Evolutionary conservation across 306 rosid genomes (phyloP), one percentile per base, ranked within the genome.

Genomic region (Fagus sylvatica): DNA sequence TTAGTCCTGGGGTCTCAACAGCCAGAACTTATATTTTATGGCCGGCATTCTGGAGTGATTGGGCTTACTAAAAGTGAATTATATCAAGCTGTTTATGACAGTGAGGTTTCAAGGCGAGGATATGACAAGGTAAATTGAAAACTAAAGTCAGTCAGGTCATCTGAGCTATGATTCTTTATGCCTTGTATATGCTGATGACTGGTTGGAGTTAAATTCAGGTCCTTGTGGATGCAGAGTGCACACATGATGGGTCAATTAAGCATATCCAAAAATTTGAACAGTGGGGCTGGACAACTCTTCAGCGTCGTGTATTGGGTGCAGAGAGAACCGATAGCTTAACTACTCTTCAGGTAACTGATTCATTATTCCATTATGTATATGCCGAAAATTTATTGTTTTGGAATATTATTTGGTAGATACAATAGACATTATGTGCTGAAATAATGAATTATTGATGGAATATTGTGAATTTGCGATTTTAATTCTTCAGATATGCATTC

Each of bases 161-260:
- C 65, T 57, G 2, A 16, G 57, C 70, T 73, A 17, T 71, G 49
- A 56, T 67, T 81, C 41, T 56, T 51, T 74, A 40, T 39, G 67
- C 84, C 75, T 43, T 80, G 36, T 17, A 55, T 46, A 57, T 19
- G 39, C 57, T 74, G 15, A 65, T 76, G 37, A 75, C 49, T 53
- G 74, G 49, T 84, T 39, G 53, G 73, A 76, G 65, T 75, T 80
- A 69, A 60, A 62, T 80, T 51, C 87, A 95, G 98, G 93, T 93
- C 17, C 97, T 95, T 22, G 98, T 93, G 75, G 99, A 95, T 87
- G 99, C 97, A 74, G 99, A 95, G 77, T 95, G 99, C 85, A 95
- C 99, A 71, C 99, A 95, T 81, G 99, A 95, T 81, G 99, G 99
- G 54, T 95, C 99, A 66, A 71, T 95, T 76, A 93, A 87, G 82